Evolutionary conservation across 2,329 filamentous ascomycete species (phyloP), one percentile per base, ranked within the genome.

Genomic region (Nigrograna mackinnonii): DNA sequence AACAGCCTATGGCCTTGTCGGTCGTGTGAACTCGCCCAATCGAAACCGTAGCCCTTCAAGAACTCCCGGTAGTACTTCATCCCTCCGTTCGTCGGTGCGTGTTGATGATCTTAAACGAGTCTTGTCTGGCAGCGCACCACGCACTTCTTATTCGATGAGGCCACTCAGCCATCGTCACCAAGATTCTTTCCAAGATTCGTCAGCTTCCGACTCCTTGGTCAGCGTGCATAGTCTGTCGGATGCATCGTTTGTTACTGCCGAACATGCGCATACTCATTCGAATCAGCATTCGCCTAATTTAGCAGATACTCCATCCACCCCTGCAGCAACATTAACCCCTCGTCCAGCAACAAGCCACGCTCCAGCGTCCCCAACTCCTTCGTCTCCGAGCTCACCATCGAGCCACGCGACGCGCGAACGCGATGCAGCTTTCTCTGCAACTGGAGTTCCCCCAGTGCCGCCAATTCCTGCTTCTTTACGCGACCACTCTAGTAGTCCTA

Each of bases 221-320:
- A 87, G 84, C 69, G 86, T 84, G 50, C 85, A 88, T 43, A 79
- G 80, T 33, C 75, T 80, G n/a, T 87, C 84, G 5, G 85, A 89
- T 57, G 69, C 82, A 16, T 86, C 82, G 28, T 66, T 66, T 39
- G 50, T 64, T 18, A 66, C 62, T 1, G 52, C 61, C 3, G 55
- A 64, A 17, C 57, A 54, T 5, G 31, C 37, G 2, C 35, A 49
- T 1, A 41, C 39, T 4, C 43, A 37, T 33, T 6, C 33, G 30
- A 13, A 38, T 3, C 34, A 41, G 0, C 39, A 31, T 13, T 19
- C 37, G 6, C 26, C 35, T 14, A 39, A 28, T 1, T 14, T 32
- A 12, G 46, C 33, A 5, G 47, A 55, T n/a, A 46, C 54, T 12
- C 41, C 44, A 4, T 33, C 51, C 5, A 60, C 56, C 0, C 60